These are phyloP conservation scores for Cudoniella acicularis DNA, from an alignment of 495 filamentous ascomycete genomes.

Conservation along the genomic window DNA sequence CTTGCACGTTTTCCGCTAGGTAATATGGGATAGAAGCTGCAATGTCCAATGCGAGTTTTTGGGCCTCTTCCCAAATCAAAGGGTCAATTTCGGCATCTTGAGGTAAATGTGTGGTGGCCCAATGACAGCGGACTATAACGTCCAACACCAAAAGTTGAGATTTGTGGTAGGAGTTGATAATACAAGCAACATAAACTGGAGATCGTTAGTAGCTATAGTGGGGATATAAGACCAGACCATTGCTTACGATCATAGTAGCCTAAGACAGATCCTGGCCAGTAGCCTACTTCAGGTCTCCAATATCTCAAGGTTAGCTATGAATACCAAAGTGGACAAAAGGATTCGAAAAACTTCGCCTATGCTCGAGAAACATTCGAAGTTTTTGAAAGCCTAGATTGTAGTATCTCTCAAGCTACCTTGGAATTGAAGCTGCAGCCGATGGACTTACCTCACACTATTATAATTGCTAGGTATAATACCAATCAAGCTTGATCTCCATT, in stretches of 20 bases:
- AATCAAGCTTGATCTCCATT: slow-evolving; percentile 1
- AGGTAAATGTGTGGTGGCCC: background rate
- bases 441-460: background rate
- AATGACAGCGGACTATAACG: slow-evolving; percentile 1
- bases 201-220: background rate
- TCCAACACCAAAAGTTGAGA: background rate
- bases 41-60: background rate
- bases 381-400: background rate
- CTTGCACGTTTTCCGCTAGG: background rate
- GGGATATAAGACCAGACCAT: background rate
- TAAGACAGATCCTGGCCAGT: background rate
- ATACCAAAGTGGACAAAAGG: background rate
- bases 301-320: background rate
- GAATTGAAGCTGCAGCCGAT: background rate
- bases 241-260: slow-evolving; percentile 3
- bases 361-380: background rate
- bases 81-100: background rate
- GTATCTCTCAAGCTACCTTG: background rate
- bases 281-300: background rate
- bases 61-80: background rate
- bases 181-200: background rate
- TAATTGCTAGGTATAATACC: background rate
- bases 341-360: background rate
- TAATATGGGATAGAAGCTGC: background rate
- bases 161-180: slow-evolving; percentile 1